These are phyloP conservation scores for Diddensiella caesifluorescens DNA, from an alignment of 805 yeast genomes.

Conservation along the genomic window DNA sequence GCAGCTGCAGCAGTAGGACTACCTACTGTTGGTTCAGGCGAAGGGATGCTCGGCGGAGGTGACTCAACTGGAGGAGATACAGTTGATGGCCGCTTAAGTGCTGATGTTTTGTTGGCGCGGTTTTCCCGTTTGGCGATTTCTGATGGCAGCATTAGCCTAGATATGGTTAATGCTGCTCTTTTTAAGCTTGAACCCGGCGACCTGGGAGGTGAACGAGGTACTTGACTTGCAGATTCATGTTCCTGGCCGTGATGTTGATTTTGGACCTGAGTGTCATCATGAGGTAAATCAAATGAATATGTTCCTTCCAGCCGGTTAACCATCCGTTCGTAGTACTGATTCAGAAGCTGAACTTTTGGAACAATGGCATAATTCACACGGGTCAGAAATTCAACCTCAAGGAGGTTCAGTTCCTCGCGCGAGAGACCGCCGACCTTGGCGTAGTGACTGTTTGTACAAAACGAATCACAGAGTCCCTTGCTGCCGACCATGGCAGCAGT, in stretches of 20 bases:
- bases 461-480: slow-evolving; percentile 87
- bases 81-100: slow-evolving; percentile 5
- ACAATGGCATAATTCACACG: slow-evolving; percentile 75
- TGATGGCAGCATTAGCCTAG: slow-evolving; percentile 13
- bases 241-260: slow-evolving; percentile 2
- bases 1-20: too few relatives aligned
- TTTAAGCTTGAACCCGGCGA: slow-evolving; percentile 7
- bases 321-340: slow-evolving; percentile 33
- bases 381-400: slow-evolving; percentile 81
- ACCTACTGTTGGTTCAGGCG: too few relatives aligned
- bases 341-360: slow-evolving; percentile 38
- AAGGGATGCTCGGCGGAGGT: not conserved
- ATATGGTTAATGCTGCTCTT: slow-evolving; percentile 9
- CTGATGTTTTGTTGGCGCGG: slow-evolving; percentile 4
- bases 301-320: slow-evolving; percentile 24
- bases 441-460: slow-evolving; percentile 88
- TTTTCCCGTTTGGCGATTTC: slow-evolving; percentile 13
- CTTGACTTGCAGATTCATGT: not conserved
- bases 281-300: slow-evolving; percentile 22
- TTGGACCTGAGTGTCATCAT: not conserved
- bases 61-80: not conserved
- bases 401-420: slow-evolving; percentile 70
- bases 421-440: slow-evolving; percentile 96
- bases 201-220: slow-evolving; percentile 1
- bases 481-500: slow-evolving; percentile 90